These are phyloP conservation scores for Inga laurina DNA, from an alignment of 306 rosid species.

Conservation along the genomic window DNA sequence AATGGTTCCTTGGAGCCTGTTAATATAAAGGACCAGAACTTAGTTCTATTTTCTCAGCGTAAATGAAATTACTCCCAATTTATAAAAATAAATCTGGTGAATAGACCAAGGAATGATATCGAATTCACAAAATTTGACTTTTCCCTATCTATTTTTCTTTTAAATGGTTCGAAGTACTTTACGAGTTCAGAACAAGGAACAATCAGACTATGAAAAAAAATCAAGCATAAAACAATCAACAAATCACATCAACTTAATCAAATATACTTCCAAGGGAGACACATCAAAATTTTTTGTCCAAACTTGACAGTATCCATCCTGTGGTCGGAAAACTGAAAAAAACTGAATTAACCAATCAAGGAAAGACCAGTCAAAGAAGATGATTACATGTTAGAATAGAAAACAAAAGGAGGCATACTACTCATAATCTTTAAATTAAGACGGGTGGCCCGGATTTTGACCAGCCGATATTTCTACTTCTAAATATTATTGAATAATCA, in stretches of 20 bases:
- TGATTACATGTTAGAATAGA: neutral
- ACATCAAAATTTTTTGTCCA: conserved; percentile 43
- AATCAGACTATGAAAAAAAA: conserved; percentile 37
- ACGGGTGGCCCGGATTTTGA: conserved; percentile 25
- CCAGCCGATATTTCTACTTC: conserved; percentile 22
- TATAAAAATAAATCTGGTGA: conserved; percentile 14
- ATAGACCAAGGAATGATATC: conserved; percentile 27
- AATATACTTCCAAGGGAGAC: conserved; percentile 41
- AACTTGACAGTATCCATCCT: conserved; percentile 31
- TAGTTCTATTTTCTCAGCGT: conserved; percentile 1
- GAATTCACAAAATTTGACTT: conserved; percentile 37
- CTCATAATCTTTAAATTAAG: neutral
- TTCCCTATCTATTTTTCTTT: conserved; percentile 3
- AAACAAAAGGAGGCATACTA: neutral
- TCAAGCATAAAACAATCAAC: conserved; percentile 52
- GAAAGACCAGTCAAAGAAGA: conserved; percentile 35
- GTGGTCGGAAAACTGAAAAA: conserved; percentile 42
- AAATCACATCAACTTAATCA: conserved; percentile 69
- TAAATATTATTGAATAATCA: conserved; percentile 33
- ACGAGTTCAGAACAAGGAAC: conserved; percentile 46
- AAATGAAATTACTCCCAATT: conserved; percentile 2
- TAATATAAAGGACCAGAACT: neutral
- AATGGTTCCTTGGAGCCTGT: conserved; percentile 7
- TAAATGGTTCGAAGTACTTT: conserved; percentile 37
- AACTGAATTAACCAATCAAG: conserved; percentile 48